Conservation (phyloP, 208 protist genomes). For the Herpetomonas tarakana region DNA sequence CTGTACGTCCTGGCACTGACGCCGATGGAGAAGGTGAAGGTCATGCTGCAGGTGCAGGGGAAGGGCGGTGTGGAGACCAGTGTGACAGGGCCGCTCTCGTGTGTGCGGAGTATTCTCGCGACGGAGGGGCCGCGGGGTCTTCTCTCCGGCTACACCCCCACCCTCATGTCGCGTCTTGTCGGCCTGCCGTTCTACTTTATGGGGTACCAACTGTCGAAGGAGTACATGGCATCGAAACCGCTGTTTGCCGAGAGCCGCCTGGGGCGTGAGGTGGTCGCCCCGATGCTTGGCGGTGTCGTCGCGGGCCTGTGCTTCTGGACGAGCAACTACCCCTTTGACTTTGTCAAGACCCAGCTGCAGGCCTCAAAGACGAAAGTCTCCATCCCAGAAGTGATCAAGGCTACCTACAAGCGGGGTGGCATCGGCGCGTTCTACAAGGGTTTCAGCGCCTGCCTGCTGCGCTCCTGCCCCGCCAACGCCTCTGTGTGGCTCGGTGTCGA, state of each 20-base stretch:
- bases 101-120: conserved; percentile 32
- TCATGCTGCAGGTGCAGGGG: conserved; percentile 56
- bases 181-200: conserved; percentile 76
- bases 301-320: conserved; percentile 63
- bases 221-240: conserved; percentile 14
- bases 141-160: conserved; percentile 56
- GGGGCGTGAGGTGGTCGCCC: conserved; percentile 37
- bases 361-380: conserved; percentile 24
- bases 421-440: conserved; percentile 60
- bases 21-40: conserved; percentile 69
- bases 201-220: conserved; percentile 34
- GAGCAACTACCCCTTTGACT: conserved; percentile 75
- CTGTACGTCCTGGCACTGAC: conserved; percentile 55
- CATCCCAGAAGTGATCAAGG: conserved; percentile 29
- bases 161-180: conserved; percentile 47
- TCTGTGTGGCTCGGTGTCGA: conserved; percentile 70
- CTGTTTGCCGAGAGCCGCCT: conserved; percentile 13
- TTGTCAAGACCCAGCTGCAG: conserved; percentile 66
- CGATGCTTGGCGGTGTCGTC: conserved; percentile 49
- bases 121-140: conserved; percentile 36
- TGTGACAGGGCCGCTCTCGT: conserved; percentile 36
- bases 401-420: conserved; percentile 33
- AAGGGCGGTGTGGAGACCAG: conserved; percentile 23
- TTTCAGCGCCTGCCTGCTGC: conserved; percentile 56
- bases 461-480: conserved; percentile 62